Conservation (phyloP, 2,329 filamentous ascomycete species). For the Clonostachys solani region DNA sequence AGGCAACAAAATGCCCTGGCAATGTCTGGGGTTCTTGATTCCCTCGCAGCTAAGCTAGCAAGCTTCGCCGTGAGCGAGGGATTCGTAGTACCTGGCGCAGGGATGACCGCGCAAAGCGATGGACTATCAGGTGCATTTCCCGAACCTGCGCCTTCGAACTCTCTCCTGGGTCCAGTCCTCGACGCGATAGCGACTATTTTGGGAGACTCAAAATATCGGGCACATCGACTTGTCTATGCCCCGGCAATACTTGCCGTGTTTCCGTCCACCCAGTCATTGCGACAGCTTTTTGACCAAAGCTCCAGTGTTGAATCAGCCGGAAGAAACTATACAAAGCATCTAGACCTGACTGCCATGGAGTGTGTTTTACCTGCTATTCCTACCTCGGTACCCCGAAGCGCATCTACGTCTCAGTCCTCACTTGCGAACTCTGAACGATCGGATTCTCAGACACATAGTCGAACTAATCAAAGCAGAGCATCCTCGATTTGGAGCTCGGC, state of each 20-base stretch:
- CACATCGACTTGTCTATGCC: constrained; percentile 66
- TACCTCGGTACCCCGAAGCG: constrained; percentile 27
- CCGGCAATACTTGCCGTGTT: constrained; percentile 68
- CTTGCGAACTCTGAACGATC: constrained; percentile 11
- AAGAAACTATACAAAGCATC: constrained; percentile 35
- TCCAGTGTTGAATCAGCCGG: constrained; percentile 49
- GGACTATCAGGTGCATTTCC: constrained; percentile 56
- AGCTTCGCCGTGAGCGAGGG: constrained; percentile 65
- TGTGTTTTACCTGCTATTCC: constrained; percentile 56
- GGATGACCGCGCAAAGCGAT: constrained; percentile 47
- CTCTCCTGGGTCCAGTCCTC: constrained; percentile 65
- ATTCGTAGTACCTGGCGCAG: constrained; percentile 63
- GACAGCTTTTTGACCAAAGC: constrained; percentile 45
- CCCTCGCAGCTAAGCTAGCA: constrained; percentile 69
- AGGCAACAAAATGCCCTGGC: constrained; percentile 68
- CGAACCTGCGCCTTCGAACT: constrained; percentile 50
- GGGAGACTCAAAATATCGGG: constrained; percentile 72
- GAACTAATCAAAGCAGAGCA: not conserved
- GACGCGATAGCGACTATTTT: constrained; percentile 76
- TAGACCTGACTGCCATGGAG: constrained; percentile 55
- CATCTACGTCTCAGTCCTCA: constrained; percentile 13
- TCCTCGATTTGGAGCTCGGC: not conserved
- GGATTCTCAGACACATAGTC: constrained; percentile 13
- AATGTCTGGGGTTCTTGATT: constrained; percentile 70
- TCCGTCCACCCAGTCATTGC: constrained; percentile 48